Evolutionary conservation across 306 rosid species (phyloP), one percentile per base, ranked within the genome.

Genomic region (Inga leiocalycina): DNA sequence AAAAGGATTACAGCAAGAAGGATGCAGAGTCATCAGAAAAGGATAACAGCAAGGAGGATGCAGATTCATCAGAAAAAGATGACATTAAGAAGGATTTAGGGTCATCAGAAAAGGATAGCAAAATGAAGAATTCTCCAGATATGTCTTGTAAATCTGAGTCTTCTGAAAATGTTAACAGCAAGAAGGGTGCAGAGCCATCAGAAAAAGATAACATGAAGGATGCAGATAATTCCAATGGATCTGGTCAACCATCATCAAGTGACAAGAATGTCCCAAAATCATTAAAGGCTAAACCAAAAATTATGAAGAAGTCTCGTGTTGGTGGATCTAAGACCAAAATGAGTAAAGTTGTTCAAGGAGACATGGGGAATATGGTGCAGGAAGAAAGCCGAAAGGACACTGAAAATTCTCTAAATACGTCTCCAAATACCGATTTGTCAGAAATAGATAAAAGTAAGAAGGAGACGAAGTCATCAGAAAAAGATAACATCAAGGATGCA

Each of bases 281-380:
- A 68, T 68, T 95, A 84, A 93, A 89, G 88, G 92, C 91, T 19
- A 93, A 89, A 77, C 59, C 83, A 35, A 89, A 83, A 81, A 80
- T 87, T 11, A 39, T 56, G 43, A 95, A 91, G 89, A 92, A 88
- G 76, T 76, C 93, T 74, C 57, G 16, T 9, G 75, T 62, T 79
- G 69, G 81, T 41, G 82, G 87, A 57, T 69, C 71, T 5, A 88
- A 86, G 79, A 48, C 78, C 64, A 83, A n/a, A 24, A 81, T 74
- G 57, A 82, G 56, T 62, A 72, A 73, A 61, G 75, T 75, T 77
- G 57, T 68, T 81, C 80, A 73, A 5, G 65, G 65, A n/a, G 32
- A 57, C 30, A 57, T 8, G n/a, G 65, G 32, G 32, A n/a, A 57
- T n/a, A 57, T 57, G 65, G 65, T 1, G 65, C 65, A 57, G n/a